Base-by-base conservation (phyloP, 2,329 filamentous ascomycete genomes). In the Chrysoporthe puriensis region DNA sequence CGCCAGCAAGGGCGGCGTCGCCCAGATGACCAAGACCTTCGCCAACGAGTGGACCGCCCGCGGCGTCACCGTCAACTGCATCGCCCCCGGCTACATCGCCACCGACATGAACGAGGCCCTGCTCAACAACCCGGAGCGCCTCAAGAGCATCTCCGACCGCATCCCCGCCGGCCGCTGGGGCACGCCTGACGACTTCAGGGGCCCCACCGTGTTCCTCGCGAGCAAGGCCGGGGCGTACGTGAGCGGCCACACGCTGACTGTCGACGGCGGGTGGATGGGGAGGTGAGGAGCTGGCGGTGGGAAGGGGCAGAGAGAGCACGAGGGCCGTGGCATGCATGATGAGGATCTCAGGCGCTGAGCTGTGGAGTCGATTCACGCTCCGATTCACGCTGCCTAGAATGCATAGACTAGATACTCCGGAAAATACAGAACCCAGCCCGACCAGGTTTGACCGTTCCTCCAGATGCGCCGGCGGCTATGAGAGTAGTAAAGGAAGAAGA, bases 101-200 rank as follows among this genome's bases (percentile, higher is more conserved):
- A 97, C 94, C n/a, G 94, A 97, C 69, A 97, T 97, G 94, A 97
- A 97, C 77, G 86, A 85, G 72, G 94, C 93, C 2, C 79, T 97
- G 74, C 87, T 97, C 56, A 86, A 89, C 62, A 89, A 97, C 77
- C 79, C 86, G 73, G 86, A 85, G 72, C 82, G 94, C 46, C 85
- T 91, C 69, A 87, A 84, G 71, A 90, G 90, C 74, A 97, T 97
- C 73, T 85, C 91, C 74, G 88, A 88, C 44, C 83, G 93, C 66
- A 97, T 97, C 73, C 94, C 94, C 0, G 92, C 92, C 0, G 93
- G 91, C 0, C 82, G 93, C 72, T 97, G 94, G 93, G 94, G 93
- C 0, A 84, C 77, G 13, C 91, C 93, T 0, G 93, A 96, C 36
- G 94, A 97, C 74, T 97, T 97, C 78, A 94, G 94, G 82, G 94